A percentile compares a stretch with the other conserved stretches of the same genome.
Evolutionary conservation across 345 rosid genomes (phyloP).

Genomic region (Populus davidiana): DNA sequence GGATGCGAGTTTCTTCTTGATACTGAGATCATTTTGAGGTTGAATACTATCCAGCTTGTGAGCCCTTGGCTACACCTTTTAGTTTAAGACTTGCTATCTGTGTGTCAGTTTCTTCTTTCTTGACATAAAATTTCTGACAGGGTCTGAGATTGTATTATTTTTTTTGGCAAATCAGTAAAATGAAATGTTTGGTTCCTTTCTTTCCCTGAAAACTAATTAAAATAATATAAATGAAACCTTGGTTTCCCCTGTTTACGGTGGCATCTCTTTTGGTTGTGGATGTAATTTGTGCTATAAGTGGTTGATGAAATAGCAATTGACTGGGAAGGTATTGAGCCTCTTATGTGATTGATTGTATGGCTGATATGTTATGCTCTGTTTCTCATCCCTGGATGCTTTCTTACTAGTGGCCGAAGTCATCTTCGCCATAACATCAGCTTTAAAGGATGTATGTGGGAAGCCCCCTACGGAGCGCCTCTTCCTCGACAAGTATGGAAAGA

Average conservation of each 20-base stretch:
- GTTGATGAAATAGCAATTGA: background rate
- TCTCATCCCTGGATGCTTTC: constrained; percentile 2
- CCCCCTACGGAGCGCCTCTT: constrained; percentile 91
- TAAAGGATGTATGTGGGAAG: constrained; percentile 91
- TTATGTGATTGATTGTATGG: background rate
- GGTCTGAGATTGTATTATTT: background rate
- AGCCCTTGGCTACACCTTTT: constrained; percentile 4
- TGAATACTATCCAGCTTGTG: background rate
- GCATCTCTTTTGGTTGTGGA: background rate
- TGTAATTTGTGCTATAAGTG: background rate
- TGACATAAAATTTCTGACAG: background rate
- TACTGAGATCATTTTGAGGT: background rate
- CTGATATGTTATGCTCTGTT: background rate
- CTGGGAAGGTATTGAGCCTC: background rate
- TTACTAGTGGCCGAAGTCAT: constrained; percentile 81
- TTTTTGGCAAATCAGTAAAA: background rate
- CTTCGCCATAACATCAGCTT: constrained; percentile 74
- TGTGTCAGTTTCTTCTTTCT: background rate
- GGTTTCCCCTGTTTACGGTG: background rate
- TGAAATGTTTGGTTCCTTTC: background rate
- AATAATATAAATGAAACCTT: background rate
- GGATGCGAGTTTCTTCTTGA: background rate
- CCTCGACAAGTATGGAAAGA: constrained; percentile 91
- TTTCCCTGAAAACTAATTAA: background rate
- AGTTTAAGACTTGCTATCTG: background rate